Percentiles rank a stretch among this genome's conserved stretches.
Evolutionary conservation across 768 basidiomycete genomes (phyloP).

Genomic region (Calvatia gigantea): DNA sequence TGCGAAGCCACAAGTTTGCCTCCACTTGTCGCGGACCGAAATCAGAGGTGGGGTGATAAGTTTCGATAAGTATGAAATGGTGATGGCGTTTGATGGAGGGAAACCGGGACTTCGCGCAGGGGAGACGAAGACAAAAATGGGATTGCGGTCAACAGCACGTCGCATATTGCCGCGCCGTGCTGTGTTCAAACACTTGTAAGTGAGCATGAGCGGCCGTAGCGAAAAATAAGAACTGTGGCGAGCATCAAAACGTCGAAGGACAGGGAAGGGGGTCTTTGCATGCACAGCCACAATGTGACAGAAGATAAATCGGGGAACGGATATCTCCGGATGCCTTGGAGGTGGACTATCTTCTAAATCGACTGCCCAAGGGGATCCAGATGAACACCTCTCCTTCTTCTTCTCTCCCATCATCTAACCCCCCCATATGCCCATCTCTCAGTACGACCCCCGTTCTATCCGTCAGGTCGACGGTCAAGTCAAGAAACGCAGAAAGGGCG

Average conservation of each 20-base stretch:
- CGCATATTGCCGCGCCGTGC: background rate
- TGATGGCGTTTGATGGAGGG: background rate
- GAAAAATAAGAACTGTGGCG: background rate
- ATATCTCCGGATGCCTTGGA: constrained; percentile 1
- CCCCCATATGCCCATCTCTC: constrained; percentile 30
- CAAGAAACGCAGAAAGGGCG: constrained; percentile 67
- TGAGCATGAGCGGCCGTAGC: background rate
- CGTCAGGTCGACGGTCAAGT: constrained; percentile 25
- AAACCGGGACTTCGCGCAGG: background rate
- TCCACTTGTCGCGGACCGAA: constrained; percentile 12
- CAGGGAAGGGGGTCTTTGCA: background rate
- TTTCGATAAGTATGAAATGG: background rate
- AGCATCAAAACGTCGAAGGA: background rate
- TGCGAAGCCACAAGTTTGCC: constrained; percentile 1
- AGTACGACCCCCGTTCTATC: constrained; percentile 27
- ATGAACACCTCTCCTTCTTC: constrained; percentile 11
- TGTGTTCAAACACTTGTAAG: background rate
- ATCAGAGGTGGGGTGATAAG: constrained; percentile 9
- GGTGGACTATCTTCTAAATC: constrained; percentile 10
- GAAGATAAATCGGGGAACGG: constrained; percentile 11
- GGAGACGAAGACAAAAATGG: background rate
- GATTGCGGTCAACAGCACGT: background rate
- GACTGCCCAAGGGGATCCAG: constrained; percentile 1
- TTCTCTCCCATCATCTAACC: constrained; percentile 20
- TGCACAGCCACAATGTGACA: constrained; percentile 9